phyloP scores from a whole-genome alignment of 1,139 yeast genomes.

The Citeromyces hawaiiensis region DNA sequence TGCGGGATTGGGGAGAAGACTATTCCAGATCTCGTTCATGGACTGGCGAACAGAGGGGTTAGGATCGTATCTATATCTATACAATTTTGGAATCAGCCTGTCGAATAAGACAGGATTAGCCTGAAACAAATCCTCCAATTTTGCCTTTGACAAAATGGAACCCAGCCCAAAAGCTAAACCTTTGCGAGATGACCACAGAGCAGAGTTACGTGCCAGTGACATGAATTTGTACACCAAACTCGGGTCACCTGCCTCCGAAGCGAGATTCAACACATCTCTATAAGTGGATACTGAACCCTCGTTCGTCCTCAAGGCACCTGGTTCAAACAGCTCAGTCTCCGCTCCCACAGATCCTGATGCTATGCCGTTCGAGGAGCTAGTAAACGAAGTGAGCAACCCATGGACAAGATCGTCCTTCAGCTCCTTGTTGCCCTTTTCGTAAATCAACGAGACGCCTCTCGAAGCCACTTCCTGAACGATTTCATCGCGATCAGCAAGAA shows the following conservation, averaged over 20 bases:
- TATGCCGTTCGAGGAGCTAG: slow-evolving; percentile 43
- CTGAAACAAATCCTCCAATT: slow-evolving; percentile 48
- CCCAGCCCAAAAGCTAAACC: slow-evolving; percentile 94
- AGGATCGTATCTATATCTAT: slow-evolving; percentile 80
- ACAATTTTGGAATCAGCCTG: slow-evolving; percentile 68
- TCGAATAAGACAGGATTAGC: slow-evolving; percentile 40
- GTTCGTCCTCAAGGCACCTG: slow-evolving; percentile 65
- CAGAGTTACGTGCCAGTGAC: slow-evolving; percentile 81
- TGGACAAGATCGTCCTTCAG: slow-evolving; percentile 64
- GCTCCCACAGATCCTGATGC: slow-evolving; percentile 60
- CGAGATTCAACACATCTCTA: slow-evolving; percentile 71
- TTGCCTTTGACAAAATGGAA: slow-evolving; percentile 66
- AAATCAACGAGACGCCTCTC: slow-evolving; percentile 71
- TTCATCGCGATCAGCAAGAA: slow-evolving; percentile 70
- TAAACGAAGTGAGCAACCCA: slow-evolving; percentile 66
- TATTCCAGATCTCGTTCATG: slow-evolving; percentile 82
- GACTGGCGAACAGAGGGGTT: slow-evolving; percentile 59
- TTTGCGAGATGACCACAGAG: slow-evolving; percentile 85
- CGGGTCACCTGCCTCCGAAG: slow-evolving; percentile 93
- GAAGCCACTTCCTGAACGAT: slow-evolving; percentile 86
- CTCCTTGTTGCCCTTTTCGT: slow-evolving; percentile 61
- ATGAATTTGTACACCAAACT: slow-evolving; percentile 86
- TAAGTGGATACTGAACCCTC: slow-evolving; percentile 86
- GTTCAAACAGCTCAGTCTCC: slow-evolving; percentile 79
- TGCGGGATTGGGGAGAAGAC: slow-evolving; percentile 30